Evolutionary conservation across 257 asterid genomes (phyloP).

Genomic region (Solanum boliviense): DNA sequence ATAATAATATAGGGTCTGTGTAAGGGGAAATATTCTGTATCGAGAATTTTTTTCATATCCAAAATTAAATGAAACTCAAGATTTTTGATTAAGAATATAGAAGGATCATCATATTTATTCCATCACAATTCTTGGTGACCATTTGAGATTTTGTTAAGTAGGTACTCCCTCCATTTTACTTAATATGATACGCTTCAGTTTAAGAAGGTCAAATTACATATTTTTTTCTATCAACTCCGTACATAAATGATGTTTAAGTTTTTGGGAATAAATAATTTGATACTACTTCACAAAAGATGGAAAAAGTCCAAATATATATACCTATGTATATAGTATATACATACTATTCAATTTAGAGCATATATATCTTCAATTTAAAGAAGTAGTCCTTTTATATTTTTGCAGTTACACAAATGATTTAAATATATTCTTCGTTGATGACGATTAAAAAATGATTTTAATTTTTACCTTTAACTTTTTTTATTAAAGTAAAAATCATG

Average conservation of each 20-base stretch:
- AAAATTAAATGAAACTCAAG: not conserved
- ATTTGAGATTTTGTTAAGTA: not conserved
- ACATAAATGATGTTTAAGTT: not conserved
- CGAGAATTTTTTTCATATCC: not conserved
- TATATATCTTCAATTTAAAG: not conserved
- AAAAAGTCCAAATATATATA: not conserved
- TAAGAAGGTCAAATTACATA: not conserved
- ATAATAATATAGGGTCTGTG: accelerated
- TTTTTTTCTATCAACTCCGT: not conserved
- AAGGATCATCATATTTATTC: not conserved
- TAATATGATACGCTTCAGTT: not conserved
- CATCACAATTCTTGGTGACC: no score
- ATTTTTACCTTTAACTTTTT: not conserved
- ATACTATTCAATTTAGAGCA: not conserved
- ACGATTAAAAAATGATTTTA: not conserved
- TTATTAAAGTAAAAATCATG: not conserved
- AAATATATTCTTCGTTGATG: not conserved
- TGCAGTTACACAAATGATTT: not conserved
- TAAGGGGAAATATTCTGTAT: accelerated
- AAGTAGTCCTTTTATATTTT: not conserved
- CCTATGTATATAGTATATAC: not conserved
- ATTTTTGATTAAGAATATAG: not conserved
- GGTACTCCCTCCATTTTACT: not conserved
- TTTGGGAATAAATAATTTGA: not conserved
- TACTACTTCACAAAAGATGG: not conserved